Conservation (phyloP, 352 stramenopile species). For the Pythium aquatile region DNA sequence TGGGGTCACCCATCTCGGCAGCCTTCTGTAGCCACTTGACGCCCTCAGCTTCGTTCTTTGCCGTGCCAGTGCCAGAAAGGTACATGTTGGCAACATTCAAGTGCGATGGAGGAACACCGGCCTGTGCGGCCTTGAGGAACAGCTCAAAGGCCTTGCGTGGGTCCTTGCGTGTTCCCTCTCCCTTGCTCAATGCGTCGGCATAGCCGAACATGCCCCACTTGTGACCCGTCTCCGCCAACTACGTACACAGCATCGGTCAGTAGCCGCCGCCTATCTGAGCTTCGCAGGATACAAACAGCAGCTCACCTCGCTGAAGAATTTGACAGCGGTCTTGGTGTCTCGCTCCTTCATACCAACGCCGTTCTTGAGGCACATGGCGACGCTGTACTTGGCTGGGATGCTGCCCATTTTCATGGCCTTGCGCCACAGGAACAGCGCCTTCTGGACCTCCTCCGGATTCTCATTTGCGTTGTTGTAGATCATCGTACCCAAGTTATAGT, state of each 20-base stretch:
- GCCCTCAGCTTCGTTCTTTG: conserved; percentile 75
- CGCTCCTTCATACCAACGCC: conserved; percentile 66
- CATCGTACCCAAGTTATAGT: conserved; percentile 76
- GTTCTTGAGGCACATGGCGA: conserved; percentile 80
- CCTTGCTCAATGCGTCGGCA: conserved; percentile 68
- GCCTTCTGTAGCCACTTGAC: conserved; percentile 76
- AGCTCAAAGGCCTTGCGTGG: conserved; percentile 79
- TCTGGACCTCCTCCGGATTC: conserved; percentile 61
- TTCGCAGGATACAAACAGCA: not conserved
- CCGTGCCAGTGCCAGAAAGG: conserved; percentile 51
- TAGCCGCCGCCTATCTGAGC: not conserved
- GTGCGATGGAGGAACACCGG: conserved; percentile 63
- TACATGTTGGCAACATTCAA: conserved; percentile 88
- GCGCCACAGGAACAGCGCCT: conserved; percentile 75
- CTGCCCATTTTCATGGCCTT: conserved; percentile 85
- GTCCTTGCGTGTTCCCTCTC: conserved; percentile 73
- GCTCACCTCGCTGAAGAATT: conserved; percentile 71
- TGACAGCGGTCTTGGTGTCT: conserved; percentile 49
- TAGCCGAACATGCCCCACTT: conserved; percentile 82
- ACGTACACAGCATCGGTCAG: not conserved
- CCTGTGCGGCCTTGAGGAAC: conserved; percentile 65
- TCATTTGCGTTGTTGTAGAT: conserved; percentile 78
- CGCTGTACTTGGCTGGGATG: conserved; percentile 83
- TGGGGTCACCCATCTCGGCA: conserved; percentile 67
- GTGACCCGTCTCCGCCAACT: conserved; percentile 63